phyloP scores from a whole-genome alignment of 192 early-diverging fungal genomes.

The Podila verticillata region DNA sequence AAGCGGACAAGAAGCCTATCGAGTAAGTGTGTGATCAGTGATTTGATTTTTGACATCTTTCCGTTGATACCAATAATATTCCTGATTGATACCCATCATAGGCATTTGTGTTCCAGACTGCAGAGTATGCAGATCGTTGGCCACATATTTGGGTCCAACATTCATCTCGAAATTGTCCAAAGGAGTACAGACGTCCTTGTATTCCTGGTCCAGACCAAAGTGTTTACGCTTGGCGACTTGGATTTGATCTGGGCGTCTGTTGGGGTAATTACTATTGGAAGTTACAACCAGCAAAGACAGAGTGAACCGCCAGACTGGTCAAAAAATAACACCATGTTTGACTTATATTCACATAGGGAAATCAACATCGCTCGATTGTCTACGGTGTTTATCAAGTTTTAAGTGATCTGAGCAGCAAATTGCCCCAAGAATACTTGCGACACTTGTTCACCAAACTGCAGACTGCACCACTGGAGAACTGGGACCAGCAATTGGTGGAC shows the following conservation, averaged over 20 bases:
- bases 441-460: slow-evolving; percentile 53
- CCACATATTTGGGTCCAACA: slow-evolving; percentile 59
- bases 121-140: slow-evolving; percentile 50
- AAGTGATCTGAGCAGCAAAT: slow-evolving; percentile 44
- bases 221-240: slow-evolving; percentile 46
- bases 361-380: slow-evolving; percentile 59
- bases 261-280: slow-evolving; percentile 28
- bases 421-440: slow-evolving; percentile 41
- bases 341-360: slow-evolving; percentile 27
- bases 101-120: slow-evolving; percentile 43
- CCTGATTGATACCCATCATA: slow-evolving; percentile 9
- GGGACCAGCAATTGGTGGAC: slow-evolving; percentile 45
- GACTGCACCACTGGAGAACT: slow-evolving; percentile 39
- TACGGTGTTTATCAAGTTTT: slow-evolving; percentile 60
- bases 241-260: slow-evolving; percentile 56
- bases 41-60: background rate
- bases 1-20: slow-evolving; percentile 35
- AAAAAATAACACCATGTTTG: too few species aligned
- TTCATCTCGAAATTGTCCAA: slow-evolving; percentile 60
- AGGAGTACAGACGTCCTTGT: slow-evolving; percentile 54
- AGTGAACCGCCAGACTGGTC: too few species aligned
- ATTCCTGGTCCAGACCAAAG: slow-evolving; percentile 53
- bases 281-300: background rate
- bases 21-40: slow-evolving; percentile 28
- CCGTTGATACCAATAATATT: background rate